Evolutionary conservation across 2,329 filamentous ascomycete species (phyloP).

Genomic region (Xylaria sp.): DNA sequence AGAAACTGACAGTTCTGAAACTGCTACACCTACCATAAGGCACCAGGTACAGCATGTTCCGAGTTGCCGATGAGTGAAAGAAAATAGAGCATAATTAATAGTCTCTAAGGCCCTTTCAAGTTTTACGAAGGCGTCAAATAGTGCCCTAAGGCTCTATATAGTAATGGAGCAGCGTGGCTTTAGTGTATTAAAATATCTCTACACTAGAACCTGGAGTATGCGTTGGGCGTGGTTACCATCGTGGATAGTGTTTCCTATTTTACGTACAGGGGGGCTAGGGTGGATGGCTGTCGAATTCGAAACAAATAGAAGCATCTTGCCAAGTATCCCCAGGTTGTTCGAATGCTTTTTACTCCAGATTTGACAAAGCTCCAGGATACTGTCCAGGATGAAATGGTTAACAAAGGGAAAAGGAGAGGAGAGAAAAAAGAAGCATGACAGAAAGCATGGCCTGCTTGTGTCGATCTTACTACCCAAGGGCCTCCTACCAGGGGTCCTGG

Average conservation of each 20-base stretch:
- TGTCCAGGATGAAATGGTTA: background rate
- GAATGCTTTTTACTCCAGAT: conserved; percentile 14
- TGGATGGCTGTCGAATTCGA: conserved; percentile 1
- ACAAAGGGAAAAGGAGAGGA: background rate
- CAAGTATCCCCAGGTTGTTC: background rate
- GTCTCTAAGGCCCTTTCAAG: background rate
- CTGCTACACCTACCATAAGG: background rate
- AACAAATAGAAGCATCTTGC: background rate
- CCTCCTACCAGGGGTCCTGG: conserved; percentile 10
- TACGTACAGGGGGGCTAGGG: background rate
- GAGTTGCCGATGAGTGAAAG: background rate
- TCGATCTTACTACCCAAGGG: conserved; percentile 30
- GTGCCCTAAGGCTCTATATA: background rate
- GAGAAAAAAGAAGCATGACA: background rate
- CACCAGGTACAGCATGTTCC: background rate
- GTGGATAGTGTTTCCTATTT: conserved; percentile 3
- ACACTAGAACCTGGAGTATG: background rate
- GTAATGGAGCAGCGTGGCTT: background rate
- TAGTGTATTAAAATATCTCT: too few species aligned
- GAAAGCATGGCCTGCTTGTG: conserved; percentile 21
- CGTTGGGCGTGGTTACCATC: background rate
- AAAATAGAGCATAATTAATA: background rate
- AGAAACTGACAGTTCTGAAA: conserved; percentile 12
- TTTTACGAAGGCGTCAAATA: background rate
- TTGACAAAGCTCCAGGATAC: background rate